Conservation (phyloP, 305 asterid genomes). For the Solanum hybrid region DNA sequence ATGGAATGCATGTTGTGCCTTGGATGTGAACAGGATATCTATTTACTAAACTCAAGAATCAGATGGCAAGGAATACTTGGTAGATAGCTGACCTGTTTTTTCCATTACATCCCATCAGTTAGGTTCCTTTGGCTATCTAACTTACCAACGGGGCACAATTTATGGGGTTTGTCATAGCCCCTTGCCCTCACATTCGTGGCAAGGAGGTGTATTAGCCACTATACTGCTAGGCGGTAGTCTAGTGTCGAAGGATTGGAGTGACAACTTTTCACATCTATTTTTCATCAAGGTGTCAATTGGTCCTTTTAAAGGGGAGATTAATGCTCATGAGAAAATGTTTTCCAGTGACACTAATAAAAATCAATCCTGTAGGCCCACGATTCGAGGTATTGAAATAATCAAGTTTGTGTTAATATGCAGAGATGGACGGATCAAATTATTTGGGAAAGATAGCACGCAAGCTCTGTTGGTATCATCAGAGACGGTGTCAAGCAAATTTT, state of each 20-base stretch:
- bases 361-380: not conserved
- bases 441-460: conserved; percentile 70
- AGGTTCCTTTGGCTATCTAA: not conserved
- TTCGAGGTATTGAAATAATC: not conserved
- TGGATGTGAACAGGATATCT: not conserved
- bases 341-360: not conserved
- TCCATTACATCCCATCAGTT: not conserved
- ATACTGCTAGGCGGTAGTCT: not conserved
- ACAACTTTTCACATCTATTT: not conserved
- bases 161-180: not conserved
- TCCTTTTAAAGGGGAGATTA: not conserved
- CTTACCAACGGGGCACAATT: not conserved
- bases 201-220: not conserved
- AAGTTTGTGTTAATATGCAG: conserved; percentile 20
- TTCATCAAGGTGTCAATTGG: not conserved
- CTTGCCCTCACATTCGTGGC: not conserved
- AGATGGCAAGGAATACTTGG: not conserved
- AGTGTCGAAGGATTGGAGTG: not conserved
- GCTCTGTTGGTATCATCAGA: conserved; percentile 59
- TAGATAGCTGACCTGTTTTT: not conserved
- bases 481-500: conserved; percentile 46
- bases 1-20: not conserved
- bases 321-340: not conserved
- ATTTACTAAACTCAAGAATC: not conserved
- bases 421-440: conserved; percentile 82